phyloP scores from a whole-genome alignment of 768 basidiomycete genomes.

The Cyathus striatus region DNA sequence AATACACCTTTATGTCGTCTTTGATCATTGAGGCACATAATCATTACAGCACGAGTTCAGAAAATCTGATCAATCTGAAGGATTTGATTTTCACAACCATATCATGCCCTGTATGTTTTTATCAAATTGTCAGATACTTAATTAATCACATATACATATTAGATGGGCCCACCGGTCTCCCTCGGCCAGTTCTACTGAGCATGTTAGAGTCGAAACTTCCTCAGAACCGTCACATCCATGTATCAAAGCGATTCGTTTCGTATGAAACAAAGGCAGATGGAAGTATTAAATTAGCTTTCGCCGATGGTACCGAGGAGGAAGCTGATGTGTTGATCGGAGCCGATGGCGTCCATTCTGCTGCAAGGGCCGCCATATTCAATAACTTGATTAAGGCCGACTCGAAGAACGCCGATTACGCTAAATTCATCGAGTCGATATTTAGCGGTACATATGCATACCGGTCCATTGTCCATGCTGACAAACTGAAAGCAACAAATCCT shows the following conservation, averaged over 20 bases:
- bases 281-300: conserved; percentile 12
- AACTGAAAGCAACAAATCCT: conserved; percentile 7
- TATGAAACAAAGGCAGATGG: conserved; percentile 7
- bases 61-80: conserved; percentile 17
- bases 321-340: conserved; percentile 35
- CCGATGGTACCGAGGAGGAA: conserved; percentile 16
- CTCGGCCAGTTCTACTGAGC: conserved; percentile 16
- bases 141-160: not conserved
- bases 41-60: conserved; percentile 17
- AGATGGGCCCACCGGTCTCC: conserved; percentile 17
- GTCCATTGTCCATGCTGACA: conserved; percentile 3
- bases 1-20: too few species aligned
- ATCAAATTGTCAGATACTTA: too few species aligned
- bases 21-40: too few species aligned
- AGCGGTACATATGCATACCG: conserved; percentile 14
- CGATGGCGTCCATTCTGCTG: conserved; percentile 30
- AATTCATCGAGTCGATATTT: conserved; percentile 7
- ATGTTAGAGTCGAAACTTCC: conserved; percentile 15
- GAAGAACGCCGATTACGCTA: not conserved
- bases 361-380: conserved; percentile 13
- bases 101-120: conserved; percentile 17
- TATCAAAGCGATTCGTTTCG: conserved; percentile 10
- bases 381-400: conserved; percentile 1
- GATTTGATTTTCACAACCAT: conserved; percentile 18
- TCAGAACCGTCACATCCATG: conserved; percentile 16